These are phyloP conservation scores for Vanilla planifolia DNA, from an alignment of 106 monocot genomes.

Conservation along the genomic window DNA sequence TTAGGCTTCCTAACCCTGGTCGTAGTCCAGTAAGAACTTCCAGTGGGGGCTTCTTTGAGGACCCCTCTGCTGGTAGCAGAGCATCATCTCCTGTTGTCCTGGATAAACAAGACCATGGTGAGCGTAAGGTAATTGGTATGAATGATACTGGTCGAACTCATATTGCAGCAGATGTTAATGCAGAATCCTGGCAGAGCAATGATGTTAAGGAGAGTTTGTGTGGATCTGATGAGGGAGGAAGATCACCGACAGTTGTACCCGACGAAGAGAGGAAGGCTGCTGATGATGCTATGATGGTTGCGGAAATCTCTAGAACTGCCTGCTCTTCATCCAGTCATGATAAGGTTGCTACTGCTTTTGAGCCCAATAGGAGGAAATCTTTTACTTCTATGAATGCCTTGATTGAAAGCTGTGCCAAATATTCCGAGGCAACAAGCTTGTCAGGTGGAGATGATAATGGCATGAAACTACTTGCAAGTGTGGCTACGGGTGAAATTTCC, in stretches of 20 bases:
- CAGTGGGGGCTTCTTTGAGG: constrained; percentile 47
- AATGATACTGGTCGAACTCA: constrained; percentile 29
- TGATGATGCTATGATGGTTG: constrained; percentile 20
- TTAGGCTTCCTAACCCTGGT: constrained; percentile 74
- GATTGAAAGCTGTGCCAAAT: constrained; percentile 65
- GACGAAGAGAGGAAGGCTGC: constrained; percentile 23
- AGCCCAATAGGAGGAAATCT: constrained; percentile 32
- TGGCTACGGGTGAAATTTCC: constrained; percentile 72
- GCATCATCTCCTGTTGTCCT: constrained; percentile 52
- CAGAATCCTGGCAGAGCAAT: constrained; percentile 32
- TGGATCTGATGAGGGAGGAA: constrained; percentile 31
- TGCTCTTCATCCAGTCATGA: constrained; percentile 25
- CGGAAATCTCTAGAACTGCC: constrained; percentile 16
- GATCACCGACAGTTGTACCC: constrained; percentile 15
- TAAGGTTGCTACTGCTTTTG: constrained; percentile 19
- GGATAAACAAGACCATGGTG: constrained; percentile 29
- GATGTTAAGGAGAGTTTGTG: constrained; percentile 30
- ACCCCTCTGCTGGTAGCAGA: constrained; percentile 39
- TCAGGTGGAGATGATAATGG: constrained; percentile 65
- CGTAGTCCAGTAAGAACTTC: constrained; percentile 41
- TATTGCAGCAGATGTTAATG: constrained; percentile 30
- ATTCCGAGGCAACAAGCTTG: constrained; percentile 43
- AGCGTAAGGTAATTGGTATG: constrained; percentile 28
- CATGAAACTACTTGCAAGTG: constrained; percentile 77
- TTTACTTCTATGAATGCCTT: constrained; percentile 67